Evolutionary conservation across 2,329 filamentous ascomycete genomes (phyloP), one percentile per base, ranked within the genome.

Genomic region (Sporothrix dimorphospora): DNA sequence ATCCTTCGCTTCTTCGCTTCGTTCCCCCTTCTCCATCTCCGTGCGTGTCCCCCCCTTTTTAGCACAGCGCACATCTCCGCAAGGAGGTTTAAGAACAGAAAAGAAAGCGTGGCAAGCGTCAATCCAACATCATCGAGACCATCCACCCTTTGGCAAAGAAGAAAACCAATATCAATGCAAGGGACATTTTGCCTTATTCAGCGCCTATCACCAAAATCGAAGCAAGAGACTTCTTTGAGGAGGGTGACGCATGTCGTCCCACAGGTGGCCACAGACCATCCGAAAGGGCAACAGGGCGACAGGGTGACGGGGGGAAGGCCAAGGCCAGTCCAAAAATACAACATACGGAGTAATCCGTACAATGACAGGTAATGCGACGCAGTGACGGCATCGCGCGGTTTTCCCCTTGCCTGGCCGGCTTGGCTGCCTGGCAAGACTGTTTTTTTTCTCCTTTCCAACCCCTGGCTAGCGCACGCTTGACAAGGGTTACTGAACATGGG

Each of bases 361-460:
- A 16, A 19, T 42, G 57, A 42, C 57, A 27, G 59, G 38, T 61
- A 71, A 47, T 72, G 59, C 70, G 53, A 69, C 63, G 53, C 70
- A 53, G 65, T 72, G 70, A 72, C 70, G 65, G 70, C 70, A 72
- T 72, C 63, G 61, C 38, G 21, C 38, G 51, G 67, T 12, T 51
- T 53, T 49, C 19, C 45, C 45, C 45, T 49, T 49, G 45, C 16
- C 45, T n/a, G 19, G 53, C 19, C 19, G 49, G 19, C 19, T 53
- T 42, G 12, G 34, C 30, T 30, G 34, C 45, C 7, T 9, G 34
- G 19, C n/a, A n/a, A n/a, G n/a, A n/a, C n/a, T n/a, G n/a, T 49
- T 27, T 27, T 27, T 57, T 57, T 69, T 49, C 27, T 19, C 34
- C 66, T 53, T 40, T 69, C 49, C 34, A 55, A 45, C 69, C 70